These are phyloP conservation scores for Dysphania ambrosioides DNA, from an alignment of 148 eudicot species.

Conservation along the genomic window DNA sequence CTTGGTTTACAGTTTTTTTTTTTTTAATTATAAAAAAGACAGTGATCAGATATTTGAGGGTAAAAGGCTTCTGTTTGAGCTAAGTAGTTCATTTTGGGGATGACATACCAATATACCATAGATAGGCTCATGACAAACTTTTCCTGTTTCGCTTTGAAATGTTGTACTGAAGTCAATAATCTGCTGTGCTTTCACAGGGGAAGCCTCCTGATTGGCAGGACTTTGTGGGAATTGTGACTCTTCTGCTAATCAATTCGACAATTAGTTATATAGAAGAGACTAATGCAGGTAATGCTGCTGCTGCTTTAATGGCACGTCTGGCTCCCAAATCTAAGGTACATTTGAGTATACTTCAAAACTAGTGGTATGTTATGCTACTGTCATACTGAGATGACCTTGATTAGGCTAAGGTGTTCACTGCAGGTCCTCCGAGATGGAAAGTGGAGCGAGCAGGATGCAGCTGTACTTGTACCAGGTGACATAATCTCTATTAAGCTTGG, in stretches of 20 bases:
- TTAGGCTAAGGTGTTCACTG: neutral
- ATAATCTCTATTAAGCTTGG: constrained; percentile 53
- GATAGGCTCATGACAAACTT: neutral
- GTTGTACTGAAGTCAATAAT: neutral
- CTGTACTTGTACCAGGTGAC: constrained; percentile 58
- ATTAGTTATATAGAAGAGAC: constrained; percentile 48
- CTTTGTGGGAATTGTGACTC: constrained; percentile 44
- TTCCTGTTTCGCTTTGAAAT: neutral
- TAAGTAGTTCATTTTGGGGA: neutral
- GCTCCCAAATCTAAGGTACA: constrained; percentile 45
- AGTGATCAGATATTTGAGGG: neutral
- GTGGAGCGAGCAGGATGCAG: constrained; percentile 55
- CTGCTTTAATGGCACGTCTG: constrained; percentile 44
- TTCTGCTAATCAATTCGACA: constrained; percentile 44
- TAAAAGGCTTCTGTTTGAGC: neutral
- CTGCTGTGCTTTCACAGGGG: constrained; percentile 29
- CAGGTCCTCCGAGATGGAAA: constrained; percentile 57
- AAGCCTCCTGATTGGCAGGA: constrained; percentile 56
- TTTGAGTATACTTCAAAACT: neutral
- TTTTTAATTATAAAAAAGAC: neutral
- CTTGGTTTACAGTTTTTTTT: neutral
- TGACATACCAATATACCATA: neutral
- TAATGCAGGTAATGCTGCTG: constrained; percentile 51
- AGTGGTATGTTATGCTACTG: neutral
- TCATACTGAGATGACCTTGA: neutral